A percentile compares a stretch with the other conserved stretches of the same genome.
These are phyloP conservation scores for Trapa incisa DNA, from an alignment of 345 rosid species.

Conservation along the genomic window DNA sequence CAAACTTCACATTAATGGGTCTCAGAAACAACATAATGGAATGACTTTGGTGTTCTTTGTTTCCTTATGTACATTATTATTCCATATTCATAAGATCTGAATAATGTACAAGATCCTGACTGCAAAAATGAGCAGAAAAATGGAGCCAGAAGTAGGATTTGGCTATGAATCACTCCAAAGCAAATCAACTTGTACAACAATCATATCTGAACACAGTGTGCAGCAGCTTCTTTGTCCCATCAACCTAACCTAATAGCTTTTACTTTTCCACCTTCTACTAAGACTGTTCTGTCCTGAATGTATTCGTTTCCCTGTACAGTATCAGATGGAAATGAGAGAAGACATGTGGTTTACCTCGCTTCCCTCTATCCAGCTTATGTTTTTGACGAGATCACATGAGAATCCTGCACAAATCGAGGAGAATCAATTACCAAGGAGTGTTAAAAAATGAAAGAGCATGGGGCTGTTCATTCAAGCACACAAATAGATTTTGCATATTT, in stretches of 20 bases:
- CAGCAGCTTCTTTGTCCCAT: background rate
- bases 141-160: background rate
- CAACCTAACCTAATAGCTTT: background rate
- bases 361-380: background rate
- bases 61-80: too few species aligned
- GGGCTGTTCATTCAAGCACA: too few species aligned
- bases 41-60: too few species aligned
- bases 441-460: too few species aligned
- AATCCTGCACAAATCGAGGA: background rate
- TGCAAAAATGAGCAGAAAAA: background rate
- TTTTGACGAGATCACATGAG: background rate
- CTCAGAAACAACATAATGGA: too few species aligned
- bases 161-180: background rate
- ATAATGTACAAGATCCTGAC: background rate
- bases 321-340: background rate
- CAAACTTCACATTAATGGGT: too few species aligned
- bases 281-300: background rate
- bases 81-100: background rate
- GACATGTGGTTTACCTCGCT: background rate
- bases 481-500: too few species aligned
- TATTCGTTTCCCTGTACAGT: conserved; percentile 1
- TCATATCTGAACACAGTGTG: background rate
- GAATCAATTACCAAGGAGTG: background rate
- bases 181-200: background rate
- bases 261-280: background rate